Evolutionary conservation across 768 basidiomycete genomes (phyloP).

Genomic region (Lactarius akahatsu): DNA sequence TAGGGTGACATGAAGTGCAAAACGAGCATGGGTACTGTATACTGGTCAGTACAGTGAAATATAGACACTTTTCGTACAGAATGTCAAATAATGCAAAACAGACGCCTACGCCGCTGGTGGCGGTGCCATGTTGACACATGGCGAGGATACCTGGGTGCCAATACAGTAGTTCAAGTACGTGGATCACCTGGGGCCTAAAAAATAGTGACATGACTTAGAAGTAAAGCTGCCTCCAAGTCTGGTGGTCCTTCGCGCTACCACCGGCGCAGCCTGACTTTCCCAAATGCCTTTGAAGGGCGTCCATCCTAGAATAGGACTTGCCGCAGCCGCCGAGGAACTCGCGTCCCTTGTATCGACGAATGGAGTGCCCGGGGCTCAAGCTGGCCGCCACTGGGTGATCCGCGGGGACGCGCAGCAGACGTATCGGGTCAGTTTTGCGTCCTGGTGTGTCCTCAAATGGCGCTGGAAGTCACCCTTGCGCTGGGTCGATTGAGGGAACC

Average conservation of each 20-base stretch:
- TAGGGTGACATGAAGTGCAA: background rate
- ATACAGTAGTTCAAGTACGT: too few relatives aligned
- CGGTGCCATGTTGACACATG: too few relatives aligned
- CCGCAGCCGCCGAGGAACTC: slow-evolving; percentile 21
- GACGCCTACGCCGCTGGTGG: too few relatives aligned
- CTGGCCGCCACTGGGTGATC: background rate
- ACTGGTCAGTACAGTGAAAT: background rate
- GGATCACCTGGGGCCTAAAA: background rate
- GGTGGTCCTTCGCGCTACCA: slow-evolving; percentile 15
- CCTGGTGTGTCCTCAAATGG: slow-evolving; percentile 14
- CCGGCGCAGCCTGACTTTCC: slow-evolving; percentile 7
- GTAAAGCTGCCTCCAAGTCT: slow-evolving; percentile 17
- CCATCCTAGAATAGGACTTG: slow-evolving; percentile 20
- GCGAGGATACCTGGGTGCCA: too few relatives aligned
- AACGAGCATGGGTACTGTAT: background rate
- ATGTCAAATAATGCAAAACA: background rate
- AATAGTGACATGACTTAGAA: background rate
- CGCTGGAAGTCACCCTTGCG: slow-evolving; percentile 20
- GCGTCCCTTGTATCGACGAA: background rate
- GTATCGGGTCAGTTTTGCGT: background rate
- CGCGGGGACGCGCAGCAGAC: slow-evolving; percentile 19
- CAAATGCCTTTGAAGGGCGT: slow-evolving; percentile 21
- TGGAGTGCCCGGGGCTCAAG: background rate
- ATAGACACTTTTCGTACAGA: background rate
- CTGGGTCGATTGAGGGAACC: slow-evolving; percentile 4